Conservation (phyloP, 257 asterid genomes). For the Nicotiana benthamiana region DNA sequence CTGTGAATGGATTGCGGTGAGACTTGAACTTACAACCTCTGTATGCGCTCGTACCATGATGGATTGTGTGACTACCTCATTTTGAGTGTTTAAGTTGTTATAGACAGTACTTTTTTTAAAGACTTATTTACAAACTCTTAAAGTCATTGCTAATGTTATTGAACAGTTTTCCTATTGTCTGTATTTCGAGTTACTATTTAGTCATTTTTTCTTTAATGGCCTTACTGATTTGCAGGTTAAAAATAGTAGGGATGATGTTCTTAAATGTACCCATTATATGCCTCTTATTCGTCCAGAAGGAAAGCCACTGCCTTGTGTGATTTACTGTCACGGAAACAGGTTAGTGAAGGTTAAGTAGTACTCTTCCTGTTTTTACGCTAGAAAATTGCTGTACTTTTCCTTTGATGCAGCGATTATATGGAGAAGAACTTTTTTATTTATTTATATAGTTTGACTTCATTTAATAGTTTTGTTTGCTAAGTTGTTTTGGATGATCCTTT, state of each 20-base stretch:
- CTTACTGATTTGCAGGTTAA: constrained; percentile 43
- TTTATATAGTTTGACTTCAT: background rate
- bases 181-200: background rate
- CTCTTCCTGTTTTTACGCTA: background rate
- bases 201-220: constrained; percentile 11
- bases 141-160: background rate
- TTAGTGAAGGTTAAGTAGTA: constrained; percentile 19
- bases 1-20: background rate
- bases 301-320: constrained; percentile 71
- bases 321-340: constrained; percentile 98
- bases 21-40: background rate
- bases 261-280: constrained; percentile 88
- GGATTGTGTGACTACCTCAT: background rate
- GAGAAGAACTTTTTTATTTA: background rate
- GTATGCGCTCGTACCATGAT: background rate
- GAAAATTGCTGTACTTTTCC: background rate
- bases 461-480: constrained; percentile 1
- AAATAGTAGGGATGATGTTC: constrained; percentile 72
- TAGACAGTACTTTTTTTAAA: background rate
- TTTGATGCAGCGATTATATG: background rate
- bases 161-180: background rate
- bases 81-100: background rate
- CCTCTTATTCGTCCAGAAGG: constrained; percentile 66
- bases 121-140: background rate
- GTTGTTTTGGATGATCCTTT: constrained; percentile 17